Percentiles rank a stretch among this genome's conserved stretches.
Evolutionary conservation across 768 basidiomycete species (phyloP).

Genomic region (Boletus reticulatus): DNA sequence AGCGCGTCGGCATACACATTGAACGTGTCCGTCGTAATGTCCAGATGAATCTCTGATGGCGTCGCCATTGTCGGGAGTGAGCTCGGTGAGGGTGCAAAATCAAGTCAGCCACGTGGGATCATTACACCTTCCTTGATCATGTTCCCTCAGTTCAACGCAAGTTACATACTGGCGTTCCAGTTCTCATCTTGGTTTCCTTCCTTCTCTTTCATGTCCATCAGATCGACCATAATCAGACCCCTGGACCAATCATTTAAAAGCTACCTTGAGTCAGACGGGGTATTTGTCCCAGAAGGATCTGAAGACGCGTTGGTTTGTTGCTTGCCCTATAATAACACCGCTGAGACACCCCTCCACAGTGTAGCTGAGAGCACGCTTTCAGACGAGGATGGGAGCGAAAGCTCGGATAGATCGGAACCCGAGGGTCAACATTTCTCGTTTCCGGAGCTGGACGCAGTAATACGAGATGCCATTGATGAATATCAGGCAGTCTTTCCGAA

Average conservation of each 20-base stretch:
- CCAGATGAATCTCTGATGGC: background rate
- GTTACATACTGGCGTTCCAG: conserved; percentile 68
- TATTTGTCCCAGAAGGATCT: conserved; percentile 79
- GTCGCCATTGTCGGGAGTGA: conserved; percentile 12
- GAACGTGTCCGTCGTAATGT: conserved; percentile 37
- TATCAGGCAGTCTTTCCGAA: conserved; percentile 93
- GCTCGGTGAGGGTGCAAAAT: conserved; percentile 1
- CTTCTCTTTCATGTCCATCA: conserved; percentile 63
- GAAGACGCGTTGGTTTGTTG: conserved; percentile 61
- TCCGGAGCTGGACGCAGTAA: conserved; percentile 75
- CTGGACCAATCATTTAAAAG: conserved; percentile 58
- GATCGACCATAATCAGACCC: conserved; percentile 72
- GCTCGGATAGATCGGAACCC: conserved; percentile 36
- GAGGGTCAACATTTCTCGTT: conserved; percentile 55
- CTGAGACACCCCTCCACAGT: conserved; percentile 33
- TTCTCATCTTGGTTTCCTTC: conserved; percentile 84
- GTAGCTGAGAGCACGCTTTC: conserved; percentile 55
- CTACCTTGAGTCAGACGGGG: conserved; percentile 82
- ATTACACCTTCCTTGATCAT: background rate
- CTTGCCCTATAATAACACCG: background rate
- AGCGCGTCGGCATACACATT: conserved; percentile 53
- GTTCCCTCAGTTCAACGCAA: conserved; percentile 52
- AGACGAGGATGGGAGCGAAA: conserved; percentile 48
- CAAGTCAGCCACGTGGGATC: conserved; percentile 11
- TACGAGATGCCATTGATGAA: conserved; percentile 58